These are phyloP conservation scores for Neopestalotiopsis sp. DNA, from an alignment of 2,329 filamentous ascomycete species.

Conservation along the genomic window DNA sequence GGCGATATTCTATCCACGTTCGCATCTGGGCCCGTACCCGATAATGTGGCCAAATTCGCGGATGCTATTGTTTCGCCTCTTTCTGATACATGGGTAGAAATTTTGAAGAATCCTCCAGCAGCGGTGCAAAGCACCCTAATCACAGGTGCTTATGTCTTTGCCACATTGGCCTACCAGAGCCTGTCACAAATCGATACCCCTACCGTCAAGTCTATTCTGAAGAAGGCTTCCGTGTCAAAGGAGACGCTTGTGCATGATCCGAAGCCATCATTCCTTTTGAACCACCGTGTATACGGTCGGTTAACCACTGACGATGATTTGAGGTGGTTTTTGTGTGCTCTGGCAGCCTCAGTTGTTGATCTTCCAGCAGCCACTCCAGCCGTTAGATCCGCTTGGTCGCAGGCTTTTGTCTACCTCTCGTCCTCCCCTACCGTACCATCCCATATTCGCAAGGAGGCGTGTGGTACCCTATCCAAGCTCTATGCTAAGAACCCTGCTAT, in stretches of 20 bases:
- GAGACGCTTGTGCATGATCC: constrained; percentile 74
- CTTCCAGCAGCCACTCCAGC: constrained; percentile 57
- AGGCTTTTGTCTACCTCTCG: constrained; percentile 82
- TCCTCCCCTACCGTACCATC: constrained; percentile 67
- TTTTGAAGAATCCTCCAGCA: constrained; percentile 76
- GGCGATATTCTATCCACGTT: constrained; percentile 69
- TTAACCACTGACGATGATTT: constrained; percentile 76
- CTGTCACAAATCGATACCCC: constrained; percentile 61
- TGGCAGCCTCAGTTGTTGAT: constrained; percentile 65
- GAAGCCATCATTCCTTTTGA: constrained; percentile 88
- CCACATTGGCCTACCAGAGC: constrained; percentile 65
- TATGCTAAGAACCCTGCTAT: constrained; percentile 65
- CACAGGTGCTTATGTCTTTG: constrained; percentile 76
- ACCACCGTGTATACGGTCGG: constrained; percentile 84
- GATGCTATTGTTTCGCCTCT: constrained; percentile 62
- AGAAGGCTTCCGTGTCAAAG: constrained; percentile 67
- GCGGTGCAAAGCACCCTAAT: constrained; percentile 85
- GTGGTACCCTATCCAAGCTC: constrained; percentile 64
- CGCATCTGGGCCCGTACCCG: constrained; percentile 50
- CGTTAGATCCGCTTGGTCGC: constrained; percentile 76
- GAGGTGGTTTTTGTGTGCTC: constrained; percentile 75
- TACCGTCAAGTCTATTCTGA: constrained; percentile 51
- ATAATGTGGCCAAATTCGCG: constrained; percentile 55
- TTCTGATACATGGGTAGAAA: constrained; percentile 77
- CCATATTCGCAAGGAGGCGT: constrained; percentile 67